phyloP scores from a whole-genome alignment of 2,329 filamentous ascomycete genomes.

The Pseudogymnoascus sp. region DNA sequence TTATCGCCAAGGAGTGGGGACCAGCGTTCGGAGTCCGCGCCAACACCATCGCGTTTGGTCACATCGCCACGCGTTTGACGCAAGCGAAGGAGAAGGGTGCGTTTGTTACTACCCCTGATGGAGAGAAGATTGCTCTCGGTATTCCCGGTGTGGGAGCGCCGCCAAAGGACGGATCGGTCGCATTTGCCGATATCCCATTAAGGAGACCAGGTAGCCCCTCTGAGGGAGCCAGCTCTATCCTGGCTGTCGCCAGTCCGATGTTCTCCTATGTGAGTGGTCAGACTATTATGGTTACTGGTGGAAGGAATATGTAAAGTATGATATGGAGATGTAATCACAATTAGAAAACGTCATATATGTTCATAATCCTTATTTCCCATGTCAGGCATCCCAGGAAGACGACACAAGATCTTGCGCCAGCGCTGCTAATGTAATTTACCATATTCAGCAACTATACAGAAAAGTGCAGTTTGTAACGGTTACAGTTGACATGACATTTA shows the following conservation, averaged over 20 bases:
- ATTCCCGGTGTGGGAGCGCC: slow-evolving; percentile 56
- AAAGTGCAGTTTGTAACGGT: not conserved
- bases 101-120: slow-evolving; percentile 67
- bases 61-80: slow-evolving; percentile 71
- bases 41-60: slow-evolving; percentile 78
- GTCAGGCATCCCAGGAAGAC: not conserved
- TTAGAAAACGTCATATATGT: not conserved
- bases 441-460: not conserved
- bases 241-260: slow-evolving; percentile 72
- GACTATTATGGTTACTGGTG: slow-evolving; percentile 79
- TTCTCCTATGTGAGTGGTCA: slow-evolving; percentile 81
- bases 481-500: slow-evolving; percentile 7
- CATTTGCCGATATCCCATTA: slow-evolving; percentile 65
- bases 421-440: not conserved
- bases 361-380: not conserved
- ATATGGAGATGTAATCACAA: not conserved
- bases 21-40: slow-evolving; percentile 71
- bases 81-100: slow-evolving; percentile 77
- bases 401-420: not conserved
- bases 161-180: slow-evolving; percentile 33
- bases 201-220: slow-evolving; percentile 66
- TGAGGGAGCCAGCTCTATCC: slow-evolving; percentile 68
- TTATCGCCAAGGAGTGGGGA: slow-evolving; percentile 88
- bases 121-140: slow-evolving; percentile 64
- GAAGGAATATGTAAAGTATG: slow-evolving; percentile 46